Base-by-base conservation (phyloP, 257 asterid genomes). In the Petrea volubilis region DNA sequence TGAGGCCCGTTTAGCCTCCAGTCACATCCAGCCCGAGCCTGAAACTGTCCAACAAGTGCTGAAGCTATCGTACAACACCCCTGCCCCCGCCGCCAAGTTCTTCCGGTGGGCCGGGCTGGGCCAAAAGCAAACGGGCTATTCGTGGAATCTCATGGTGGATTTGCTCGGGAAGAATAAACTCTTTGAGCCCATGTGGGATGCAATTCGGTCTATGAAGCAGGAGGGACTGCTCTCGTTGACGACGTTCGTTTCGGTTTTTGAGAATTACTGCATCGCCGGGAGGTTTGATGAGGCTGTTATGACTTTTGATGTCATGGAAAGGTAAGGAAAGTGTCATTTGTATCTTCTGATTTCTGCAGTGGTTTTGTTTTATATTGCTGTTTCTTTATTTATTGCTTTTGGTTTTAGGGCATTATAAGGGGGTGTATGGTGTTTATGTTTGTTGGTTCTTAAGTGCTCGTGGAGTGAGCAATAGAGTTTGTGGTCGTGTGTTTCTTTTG, bases 181-280 rank as follows among this genome's bases (percentile, higher is more conserved):
- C 33, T 90, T 90, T 70, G 96, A 84, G 65, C 83, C 84, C 3
- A 90, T 90, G 94, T 90, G 96, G 96, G 96, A 87, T 68, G 94
- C 94, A 4, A 77, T 90, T 75, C 79, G 88, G 78, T 83, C 94
- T 7, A 87, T 90, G 96, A 87, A 74, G 81, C 71, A 79, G 60
- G 92, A 85, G 79, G 88, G 86, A 6, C 57, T 82, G 67, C 90
- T 90, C 51, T 71, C 92, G 3, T 55, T 90, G 44, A 75, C 85
- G 36, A 81, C 94, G 9, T 90, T 90, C 68, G 94, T 85, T 41
- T 87, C 90, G 10, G 86, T 79, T 70, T 87, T 90, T 44, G 92
- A 85, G 75, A 79, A 81, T 73, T 90, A 90, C 50, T 87, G 89
- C 76, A 55, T 71, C 60, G 94, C 86, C 10, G 74, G 84, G 58